phyloP scores from a whole-genome alignment of 2,329 filamentous ascomycete species.

The Lecanicillium sp. region DNA sequence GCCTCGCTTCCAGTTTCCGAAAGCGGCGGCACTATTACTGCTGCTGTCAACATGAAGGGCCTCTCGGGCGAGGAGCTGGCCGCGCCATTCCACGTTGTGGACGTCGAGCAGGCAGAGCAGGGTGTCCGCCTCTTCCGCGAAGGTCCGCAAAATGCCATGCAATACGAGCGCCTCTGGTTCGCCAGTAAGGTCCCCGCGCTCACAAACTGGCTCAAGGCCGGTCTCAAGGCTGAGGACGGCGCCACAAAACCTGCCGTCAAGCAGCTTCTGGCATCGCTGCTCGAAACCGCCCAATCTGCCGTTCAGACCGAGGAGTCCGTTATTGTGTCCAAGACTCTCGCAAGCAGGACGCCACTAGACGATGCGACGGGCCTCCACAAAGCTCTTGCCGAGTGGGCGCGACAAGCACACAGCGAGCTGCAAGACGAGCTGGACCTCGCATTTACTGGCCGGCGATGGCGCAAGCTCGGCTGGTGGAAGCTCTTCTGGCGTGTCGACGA shows the following conservation, averaged over 20 bases:
- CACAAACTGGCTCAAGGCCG: slow-evolving; percentile 57
- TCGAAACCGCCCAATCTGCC: slow-evolving; percentile 46
- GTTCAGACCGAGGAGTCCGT: slow-evolving; percentile 45
- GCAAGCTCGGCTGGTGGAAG: slow-evolving; percentile 85
- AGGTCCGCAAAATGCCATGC: slow-evolving; percentile 61
- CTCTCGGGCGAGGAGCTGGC: slow-evolving; percentile 31
- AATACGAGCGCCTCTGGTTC: slow-evolving; percentile 70
- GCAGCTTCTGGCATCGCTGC: slow-evolving; percentile 60
- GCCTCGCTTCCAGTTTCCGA: slow-evolving; percentile 36
- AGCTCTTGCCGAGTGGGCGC: slow-evolving; percentile 66
- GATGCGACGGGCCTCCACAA: slow-evolving; percentile 45
- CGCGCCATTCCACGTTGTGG: slow-evolving; percentile 51
- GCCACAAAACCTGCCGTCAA: slow-evolving; percentile 60
- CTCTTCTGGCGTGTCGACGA: slow-evolving; percentile 93
- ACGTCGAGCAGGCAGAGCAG: slow-evolving; percentile 55
- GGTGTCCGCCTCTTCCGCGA: slow-evolving; percentile 63
- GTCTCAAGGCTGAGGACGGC: slow-evolving; percentile 34
- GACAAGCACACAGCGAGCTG: slow-evolving; percentile 75
- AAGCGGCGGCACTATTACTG: slow-evolving; percentile 39
- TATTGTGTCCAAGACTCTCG: slow-evolving; percentile 28
- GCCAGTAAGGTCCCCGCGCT: slow-evolving; percentile 62
- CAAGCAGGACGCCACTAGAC: slow-evolving; percentile 29
- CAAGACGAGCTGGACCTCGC: slow-evolving; percentile 72
- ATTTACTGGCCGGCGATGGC: slow-evolving; percentile 71
- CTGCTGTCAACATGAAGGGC: slow-evolving; percentile 52